Evolutionary conservation across 371 early-diverging fungal genomes (phyloP), one percentile per base, ranked within the genome.

Genomic region (Capniomyces stellatus): DNA sequence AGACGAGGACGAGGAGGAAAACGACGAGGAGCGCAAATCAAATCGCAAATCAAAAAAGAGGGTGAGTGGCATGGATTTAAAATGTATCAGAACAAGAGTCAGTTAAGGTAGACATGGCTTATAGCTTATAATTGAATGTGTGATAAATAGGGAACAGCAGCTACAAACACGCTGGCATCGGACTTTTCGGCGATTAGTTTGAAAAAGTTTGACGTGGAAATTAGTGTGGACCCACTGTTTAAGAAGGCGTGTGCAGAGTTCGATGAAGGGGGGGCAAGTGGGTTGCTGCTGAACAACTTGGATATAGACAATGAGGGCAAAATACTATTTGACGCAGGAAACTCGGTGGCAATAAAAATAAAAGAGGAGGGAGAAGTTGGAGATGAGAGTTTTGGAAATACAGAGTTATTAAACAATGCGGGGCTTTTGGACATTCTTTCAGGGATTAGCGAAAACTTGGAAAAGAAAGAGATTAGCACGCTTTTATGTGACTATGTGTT

Each of bases 251-350:
- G 85, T 1, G 93, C 97, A 4, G 95, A 93, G 60, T 94, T 95
- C 72, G 97, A 95, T 64, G 94, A 97, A 70, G 93, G 96, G n/a
- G 95, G 94, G 2, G 91, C 94, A 4, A 80, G 87, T 39, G 93
- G 93, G 2, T 67, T 97, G 31, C 66, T 97, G 40, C 69, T 95
- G 44, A 92, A 90, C 63, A 85, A 89, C 58, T 64, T 96, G 39
- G 69, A 73, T 28, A 72, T 93, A 29, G 81, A 89, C 47, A 71
- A 67, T 3, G 75, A 82, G 6, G 87, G 92, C n/a, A 84, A 79
- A 56, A 83, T 94, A 52, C 83, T 94, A 21, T 95, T 96, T 66
- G 97, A 96, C 66, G 82, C 95, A 10, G 78, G 87, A 25, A 92
- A 89, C 69, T 82, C 85, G 21, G 52, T 46, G 29, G 25, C 52